Conservation (phyloP, 1,139 yeast genomes). For the Zhuliangozyma parablackwelliae region DNA sequence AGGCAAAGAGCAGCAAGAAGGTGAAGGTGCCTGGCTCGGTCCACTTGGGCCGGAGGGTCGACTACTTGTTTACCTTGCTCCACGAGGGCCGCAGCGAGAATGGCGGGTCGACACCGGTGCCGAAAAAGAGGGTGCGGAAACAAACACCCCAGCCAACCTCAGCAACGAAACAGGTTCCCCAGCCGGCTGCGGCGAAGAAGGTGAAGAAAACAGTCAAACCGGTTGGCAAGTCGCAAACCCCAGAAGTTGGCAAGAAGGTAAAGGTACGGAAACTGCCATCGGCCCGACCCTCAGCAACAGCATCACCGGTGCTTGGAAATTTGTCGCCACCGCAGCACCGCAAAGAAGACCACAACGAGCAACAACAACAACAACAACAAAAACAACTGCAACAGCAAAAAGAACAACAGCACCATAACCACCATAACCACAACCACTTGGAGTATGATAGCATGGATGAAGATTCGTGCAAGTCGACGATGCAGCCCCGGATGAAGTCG, state of each 20-base stretch:
- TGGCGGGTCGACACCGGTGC: constrained; percentile 5
- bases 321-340: too few species aligned
- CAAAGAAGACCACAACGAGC: not conserved
- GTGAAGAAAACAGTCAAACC: constrained; percentile 5
- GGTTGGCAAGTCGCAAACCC: constrained; percentile 14
- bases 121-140: constrained; percentile 14
- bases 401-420: not conserved
- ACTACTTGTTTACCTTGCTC: constrained; percentile 71
- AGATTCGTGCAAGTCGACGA: constrained; percentile 54
- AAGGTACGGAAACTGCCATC: not conserved
- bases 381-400: too few species aligned
- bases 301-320: constrained; percentile 1
- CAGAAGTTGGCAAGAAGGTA: constrained; percentile 9
- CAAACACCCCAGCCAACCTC: not conserved
- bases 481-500: constrained; percentile 74
- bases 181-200: constrained; percentile 9
- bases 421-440: constrained; percentile 29
- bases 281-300: not conserved
- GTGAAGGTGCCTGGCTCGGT: constrained; percentile 91
- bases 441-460: constrained; percentile 87
- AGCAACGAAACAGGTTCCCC: constrained; percentile 13
- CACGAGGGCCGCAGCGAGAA: constrained; percentile 42
- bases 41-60: constrained; percentile 90
- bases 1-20: constrained; percentile 22
- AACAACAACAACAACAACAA: not conserved